Evolutionary conservation across 2,329 filamentous ascomycete genomes (phyloP).

Genomic region (Magnaporthales sp.): DNA sequence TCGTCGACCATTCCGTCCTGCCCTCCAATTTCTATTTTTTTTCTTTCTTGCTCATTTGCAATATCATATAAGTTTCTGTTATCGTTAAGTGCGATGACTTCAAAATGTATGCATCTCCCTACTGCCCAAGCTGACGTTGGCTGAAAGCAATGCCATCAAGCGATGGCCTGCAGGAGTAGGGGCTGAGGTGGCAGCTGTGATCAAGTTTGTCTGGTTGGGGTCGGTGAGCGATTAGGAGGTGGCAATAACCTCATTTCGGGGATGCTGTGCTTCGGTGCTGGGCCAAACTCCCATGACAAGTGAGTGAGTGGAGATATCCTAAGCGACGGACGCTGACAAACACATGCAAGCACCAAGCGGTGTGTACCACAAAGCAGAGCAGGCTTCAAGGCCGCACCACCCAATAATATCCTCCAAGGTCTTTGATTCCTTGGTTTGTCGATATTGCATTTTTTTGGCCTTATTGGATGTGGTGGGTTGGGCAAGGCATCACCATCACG

Average conservation of each 20-base stretch:
- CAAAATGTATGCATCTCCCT: not conserved
- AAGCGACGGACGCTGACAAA: slow-evolving; percentile 1
- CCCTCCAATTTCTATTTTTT: too few relatives aligned
- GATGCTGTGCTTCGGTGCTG: not conserved
- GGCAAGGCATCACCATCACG: not conserved
- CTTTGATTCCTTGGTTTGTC: not conserved
- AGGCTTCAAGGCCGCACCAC: not conserved
- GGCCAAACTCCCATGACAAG: not conserved
- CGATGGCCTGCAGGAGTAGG: not conserved
- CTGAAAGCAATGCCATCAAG: not conserved
- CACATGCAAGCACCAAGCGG: not conserved
- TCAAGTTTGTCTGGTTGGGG: not conserved
- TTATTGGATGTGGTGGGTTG: not conserved
- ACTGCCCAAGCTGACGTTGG: not conserved
- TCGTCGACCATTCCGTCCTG: not conserved
- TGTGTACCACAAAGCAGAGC: not conserved
- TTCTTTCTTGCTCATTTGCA: not conserved
- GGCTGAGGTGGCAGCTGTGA: not conserved
- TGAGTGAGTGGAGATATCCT: slow-evolving; percentile 4
- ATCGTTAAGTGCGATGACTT: not conserved
- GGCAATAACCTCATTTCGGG: slow-evolving; percentile 3
- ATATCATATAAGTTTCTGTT: not conserved
- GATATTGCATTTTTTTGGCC: not conserved
- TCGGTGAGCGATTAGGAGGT: not conserved
- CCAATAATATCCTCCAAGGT: not conserved